phyloP scores from a whole-genome alignment of 495 filamentous ascomycete species.

The Penicillium tannophilum region DNA sequence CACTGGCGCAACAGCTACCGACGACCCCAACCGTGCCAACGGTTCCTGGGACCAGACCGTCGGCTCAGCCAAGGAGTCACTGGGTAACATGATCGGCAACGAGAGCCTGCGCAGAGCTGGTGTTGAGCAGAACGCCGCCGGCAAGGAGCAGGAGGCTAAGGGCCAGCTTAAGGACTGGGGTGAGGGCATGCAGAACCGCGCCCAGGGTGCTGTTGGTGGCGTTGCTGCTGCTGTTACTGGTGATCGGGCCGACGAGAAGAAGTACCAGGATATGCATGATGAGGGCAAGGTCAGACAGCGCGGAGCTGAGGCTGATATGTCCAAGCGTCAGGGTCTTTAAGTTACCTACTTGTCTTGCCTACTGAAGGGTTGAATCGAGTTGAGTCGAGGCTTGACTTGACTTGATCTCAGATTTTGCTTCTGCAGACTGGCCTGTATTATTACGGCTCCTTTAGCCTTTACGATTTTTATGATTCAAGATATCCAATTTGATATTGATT shows the following conservation, averaged over 20 bases:
- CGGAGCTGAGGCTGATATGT: slow-evolving; percentile 80
- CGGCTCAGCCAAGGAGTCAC: slow-evolving; percentile 79
- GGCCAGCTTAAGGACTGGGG: slow-evolving; percentile 81
- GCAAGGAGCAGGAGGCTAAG: slow-evolving; percentile 79
- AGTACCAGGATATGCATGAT: slow-evolving; percentile 71
- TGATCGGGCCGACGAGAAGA: slow-evolving; percentile 61
- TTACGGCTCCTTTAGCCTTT: background rate
- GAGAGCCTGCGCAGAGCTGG: slow-evolving; percentile 75
- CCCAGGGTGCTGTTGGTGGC: slow-evolving; percentile 68
- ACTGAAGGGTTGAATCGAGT: no score
- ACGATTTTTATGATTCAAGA: slow-evolving; percentile 3
- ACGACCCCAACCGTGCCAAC: slow-evolving; percentile 68
- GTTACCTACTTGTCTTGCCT: background rate
- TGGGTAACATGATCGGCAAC: slow-evolving; percentile 75
- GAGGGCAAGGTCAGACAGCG: slow-evolving; percentile 83
- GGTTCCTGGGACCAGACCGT: slow-evolving; percentile 87
- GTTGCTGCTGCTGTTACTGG: slow-evolving; percentile 72
- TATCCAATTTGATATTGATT: slow-evolving; percentile 4
- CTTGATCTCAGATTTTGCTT: background rate
- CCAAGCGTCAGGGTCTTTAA: slow-evolving; percentile 58
- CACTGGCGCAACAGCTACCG: slow-evolving; percentile 69
- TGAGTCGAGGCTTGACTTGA: background rate
- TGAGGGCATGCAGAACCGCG: slow-evolving; percentile 70
- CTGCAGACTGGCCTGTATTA: background rate
- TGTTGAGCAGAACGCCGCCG: slow-evolving; percentile 74